These are phyloP conservation scores for Diplocarpon rosae DNA, from an alignment of 2,329 filamentous ascomycete genomes.

Conservation along the genomic window DNA sequence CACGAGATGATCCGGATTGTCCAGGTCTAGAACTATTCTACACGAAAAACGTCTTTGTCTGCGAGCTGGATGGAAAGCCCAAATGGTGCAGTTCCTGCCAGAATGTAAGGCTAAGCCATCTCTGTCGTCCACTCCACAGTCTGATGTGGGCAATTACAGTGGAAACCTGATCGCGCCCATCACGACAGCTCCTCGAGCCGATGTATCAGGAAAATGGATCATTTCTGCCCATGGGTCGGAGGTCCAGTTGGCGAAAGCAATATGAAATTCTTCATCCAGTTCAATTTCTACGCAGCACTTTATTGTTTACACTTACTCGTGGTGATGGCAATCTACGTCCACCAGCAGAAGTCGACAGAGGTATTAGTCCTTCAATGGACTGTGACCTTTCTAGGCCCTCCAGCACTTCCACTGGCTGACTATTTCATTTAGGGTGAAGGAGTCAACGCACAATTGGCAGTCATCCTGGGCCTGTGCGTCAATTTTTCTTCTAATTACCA, in stretches of 20 bases:
- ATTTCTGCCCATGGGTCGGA: constrained; percentile 95
- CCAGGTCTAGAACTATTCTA: constrained; percentile 68
- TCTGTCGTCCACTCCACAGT: background rate
- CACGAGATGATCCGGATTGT: constrained; percentile 38
- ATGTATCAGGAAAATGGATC: constrained; percentile 86
- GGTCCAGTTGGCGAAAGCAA: constrained; percentile 79
- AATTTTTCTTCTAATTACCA: background rate
- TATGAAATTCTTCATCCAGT: constrained; percentile 90
- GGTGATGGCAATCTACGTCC: constrained; percentile 51
- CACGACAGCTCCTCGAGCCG: constrained; percentile 83
- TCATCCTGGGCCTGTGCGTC: constrained; percentile 49
- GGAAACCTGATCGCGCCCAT: constrained; percentile 80
- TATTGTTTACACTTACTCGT: constrained; percentile 56
- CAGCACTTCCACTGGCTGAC: constrained; percentile 13
- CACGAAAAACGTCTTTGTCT: constrained; percentile 72
- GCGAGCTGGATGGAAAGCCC: constrained; percentile 72
- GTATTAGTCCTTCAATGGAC: constrained; percentile 9
- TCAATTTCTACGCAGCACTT: constrained; percentile 60
- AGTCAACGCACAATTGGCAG: constrained; percentile 51
- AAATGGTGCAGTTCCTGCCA: constrained; percentile 76
- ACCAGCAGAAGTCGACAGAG: constrained; percentile 30
- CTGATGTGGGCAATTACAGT: constrained; percentile 29
- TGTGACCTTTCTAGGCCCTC: background rate
- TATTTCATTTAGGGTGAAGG: constrained; percentile 16
- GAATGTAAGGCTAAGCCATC: constrained; percentile 30